These are phyloP conservation scores for Spathaspora girioi DNA, from an alignment of 805 yeast genomes.

Conservation along the genomic window DNA sequence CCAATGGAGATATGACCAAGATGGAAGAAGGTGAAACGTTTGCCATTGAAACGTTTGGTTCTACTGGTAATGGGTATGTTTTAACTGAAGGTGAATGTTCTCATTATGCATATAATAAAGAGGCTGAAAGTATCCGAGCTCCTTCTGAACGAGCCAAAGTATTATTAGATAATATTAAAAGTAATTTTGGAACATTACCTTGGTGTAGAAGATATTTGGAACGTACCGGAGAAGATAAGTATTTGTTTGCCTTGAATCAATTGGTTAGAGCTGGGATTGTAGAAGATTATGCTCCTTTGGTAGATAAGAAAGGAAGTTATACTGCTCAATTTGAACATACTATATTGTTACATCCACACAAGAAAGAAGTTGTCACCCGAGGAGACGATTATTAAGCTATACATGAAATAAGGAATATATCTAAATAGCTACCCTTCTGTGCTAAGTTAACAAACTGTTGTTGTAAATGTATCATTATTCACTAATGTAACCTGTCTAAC, in stretches of 20 bases:
- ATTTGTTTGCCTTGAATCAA: slow-evolving; percentile 79
- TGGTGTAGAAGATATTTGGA: slow-evolving; percentile 96
- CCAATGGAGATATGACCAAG: slow-evolving; percentile 89
- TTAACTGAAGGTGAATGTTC: slow-evolving; percentile 87
- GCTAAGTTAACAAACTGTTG: not conserved
- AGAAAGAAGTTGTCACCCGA: slow-evolving; percentile 89
- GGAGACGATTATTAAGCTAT: slow-evolving; percentile 81
- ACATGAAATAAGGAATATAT: too few species aligned
- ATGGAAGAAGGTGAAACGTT: slow-evolving; percentile 99
- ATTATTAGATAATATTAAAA: slow-evolving; percentile 66
- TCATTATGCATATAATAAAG: slow-evolving; percentile 73
- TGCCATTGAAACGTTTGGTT: slow-evolving; percentile 97
- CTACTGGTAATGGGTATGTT: slow-evolving; percentile 94
- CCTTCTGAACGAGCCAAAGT: slow-evolving; percentile 67
- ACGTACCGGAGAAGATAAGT: slow-evolving; percentile 86
- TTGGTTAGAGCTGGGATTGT: slow-evolving; percentile 85
- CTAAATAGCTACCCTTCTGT: too few species aligned
- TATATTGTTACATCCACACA: slow-evolving; percentile 80
- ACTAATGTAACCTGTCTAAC: not conserved
- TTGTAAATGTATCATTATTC: not conserved
- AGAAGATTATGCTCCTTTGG: slow-evolving; percentile 90
- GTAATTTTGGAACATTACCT: slow-evolving; percentile 89
- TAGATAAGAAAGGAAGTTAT: slow-evolving; percentile 77
- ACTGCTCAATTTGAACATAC: slow-evolving; percentile 98
- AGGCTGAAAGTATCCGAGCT: slow-evolving; percentile 34